Evolutionary conservation across 2,329 filamentous ascomycete species (phyloP), one percentile per base, ranked within the genome.

Genomic region (Aspergillus chevalieri): DNA sequence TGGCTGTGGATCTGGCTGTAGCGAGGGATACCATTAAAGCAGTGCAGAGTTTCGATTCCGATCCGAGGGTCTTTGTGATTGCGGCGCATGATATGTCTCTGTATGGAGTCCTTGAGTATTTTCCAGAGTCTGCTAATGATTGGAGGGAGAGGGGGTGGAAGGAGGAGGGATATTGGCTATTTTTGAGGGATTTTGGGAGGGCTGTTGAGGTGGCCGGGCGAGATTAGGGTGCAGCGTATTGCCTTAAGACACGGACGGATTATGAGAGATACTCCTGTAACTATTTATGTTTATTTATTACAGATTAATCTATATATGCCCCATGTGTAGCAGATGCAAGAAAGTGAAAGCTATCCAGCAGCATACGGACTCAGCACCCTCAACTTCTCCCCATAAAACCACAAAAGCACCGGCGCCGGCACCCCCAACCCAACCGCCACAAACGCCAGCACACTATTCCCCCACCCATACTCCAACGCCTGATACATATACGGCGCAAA

Each of bases 321-420:
- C n/a, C n/a, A n/a, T n/a, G n/a, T n/a, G n/a, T n/a, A n/a, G n/a
- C n/a, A 17, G 17, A 17, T 38, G 15, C 15, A n/a, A n/a, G 1
- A 1, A 8, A 33, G 17, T 2, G 3, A 36, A 21, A 43, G 28
- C 26, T 59, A 66, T 1, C 65, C 65, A 41, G 75, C 74, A 36
- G 76, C 77, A 62, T 72, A 80, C 19, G 71, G 65, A 62, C 75
- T 78, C 62, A 64, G 71, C 50, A 56, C 68, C 54, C 78, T 65
- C 60, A 81, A 52, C 44, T 43, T 58, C 61, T 71, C 70, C 0
- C 78, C 78, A 63, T 66, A 79, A 44, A 62, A 72, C 77, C 76
- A 80, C 47, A 81, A 55, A 49, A 79, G 59, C 2, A 79, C 61
- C 14, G 78, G 77, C 19, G 75, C 76, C 2, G 76, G 70, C 2